Evolutionary conservation across 495 filamentous ascomycete genomes (phyloP).

Genomic region (Penicillium arizonense): DNA sequence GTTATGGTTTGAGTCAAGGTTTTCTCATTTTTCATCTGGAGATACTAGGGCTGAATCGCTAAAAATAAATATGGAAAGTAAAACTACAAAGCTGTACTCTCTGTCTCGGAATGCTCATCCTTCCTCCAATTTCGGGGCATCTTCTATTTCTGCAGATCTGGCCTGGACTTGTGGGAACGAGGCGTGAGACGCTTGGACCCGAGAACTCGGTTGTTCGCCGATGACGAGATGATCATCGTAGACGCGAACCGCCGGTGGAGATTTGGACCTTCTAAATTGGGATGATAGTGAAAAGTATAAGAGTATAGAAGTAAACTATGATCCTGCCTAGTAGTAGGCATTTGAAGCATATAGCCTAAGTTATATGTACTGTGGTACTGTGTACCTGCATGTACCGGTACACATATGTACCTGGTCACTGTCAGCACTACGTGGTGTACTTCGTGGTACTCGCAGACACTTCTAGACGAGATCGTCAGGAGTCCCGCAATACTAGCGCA

Average conservation of each 20-base stretch:
- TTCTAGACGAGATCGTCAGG: conserved; percentile 12
- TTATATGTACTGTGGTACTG: too few species aligned
- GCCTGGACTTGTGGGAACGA: background rate
- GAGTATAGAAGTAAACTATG: background rate
- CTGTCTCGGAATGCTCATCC: too few species aligned
- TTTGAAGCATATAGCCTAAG: too few species aligned
- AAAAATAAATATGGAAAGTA: too few species aligned
- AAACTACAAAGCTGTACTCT: too few species aligned
- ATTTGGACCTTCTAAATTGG: background rate
- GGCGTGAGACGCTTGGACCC: background rate
- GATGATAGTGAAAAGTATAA: background rate
- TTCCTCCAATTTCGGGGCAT: conserved; percentile 3
- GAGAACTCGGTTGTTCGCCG: background rate
- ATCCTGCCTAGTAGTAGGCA: too few species aligned
- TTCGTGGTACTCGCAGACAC: background rate
- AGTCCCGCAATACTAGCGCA: background rate
- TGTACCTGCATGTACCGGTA: too few species aligned
- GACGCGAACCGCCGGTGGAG: conserved; percentile 1
- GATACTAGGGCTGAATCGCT: too few species aligned
- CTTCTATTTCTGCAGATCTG: conserved; percentile 1
- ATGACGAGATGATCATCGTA: conserved; percentile 4
- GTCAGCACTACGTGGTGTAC: too few species aligned
- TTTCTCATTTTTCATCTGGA: too few species aligned
- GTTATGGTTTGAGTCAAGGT: too few species aligned
- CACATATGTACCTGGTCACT: too few species aligned